Evolutionary conservation across 2,329 filamentous ascomycete genomes (phyloP).

Genomic region (Phaeoacremonium minimum): DNA sequence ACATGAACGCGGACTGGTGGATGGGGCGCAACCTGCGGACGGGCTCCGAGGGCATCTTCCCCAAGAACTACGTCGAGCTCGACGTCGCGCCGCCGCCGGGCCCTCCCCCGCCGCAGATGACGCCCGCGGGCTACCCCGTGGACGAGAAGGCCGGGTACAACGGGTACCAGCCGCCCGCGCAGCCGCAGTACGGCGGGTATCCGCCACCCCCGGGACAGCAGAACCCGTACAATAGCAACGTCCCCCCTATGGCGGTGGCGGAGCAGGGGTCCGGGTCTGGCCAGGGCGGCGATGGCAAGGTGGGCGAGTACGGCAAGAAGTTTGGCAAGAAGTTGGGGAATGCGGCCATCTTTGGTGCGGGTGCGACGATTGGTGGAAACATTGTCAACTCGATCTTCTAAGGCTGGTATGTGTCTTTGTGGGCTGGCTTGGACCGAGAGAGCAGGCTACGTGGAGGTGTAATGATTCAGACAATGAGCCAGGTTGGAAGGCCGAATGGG

Average conservation of each 20-base stretch:
- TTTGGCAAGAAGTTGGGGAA: constrained; percentile 91
- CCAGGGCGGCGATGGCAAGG: constrained; percentile 52
- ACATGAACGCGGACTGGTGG: constrained; percentile 98
- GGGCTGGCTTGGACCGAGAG: no score
- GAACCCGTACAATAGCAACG: constrained; percentile 64
- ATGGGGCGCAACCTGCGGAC: constrained; percentile 82
- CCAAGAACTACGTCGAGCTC: constrained; percentile 80
- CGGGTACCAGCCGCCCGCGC: constrained; percentile 14
- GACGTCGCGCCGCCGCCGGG: constrained; percentile 36
- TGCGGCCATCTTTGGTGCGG: constrained; percentile 84
- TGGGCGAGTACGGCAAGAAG: constrained; percentile 80
- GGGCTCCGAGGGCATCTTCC: constrained; percentile 87
- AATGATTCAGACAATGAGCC: no score
- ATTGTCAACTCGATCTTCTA: constrained; percentile 90
- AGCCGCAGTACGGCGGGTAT: constrained; percentile 34
- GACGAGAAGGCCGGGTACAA: constrained; percentile 19
- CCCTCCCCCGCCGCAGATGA: constrained; percentile 24
- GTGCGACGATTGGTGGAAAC: constrained; percentile 84
- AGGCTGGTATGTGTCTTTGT: no score
- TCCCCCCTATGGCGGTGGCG: constrained; percentile 71
- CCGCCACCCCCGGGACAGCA: constrained; percentile 40
- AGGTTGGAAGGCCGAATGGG: no score
- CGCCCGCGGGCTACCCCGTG: constrained; percentile 7
- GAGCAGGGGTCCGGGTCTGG: constrained; percentile 44
- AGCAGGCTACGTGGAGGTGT: no score